Percentiles rank a stretch among this genome's conserved stretches.
Conservation (phyloP, 352 stramenopile genomes). For the Phytophthora brassicae region DNA sequence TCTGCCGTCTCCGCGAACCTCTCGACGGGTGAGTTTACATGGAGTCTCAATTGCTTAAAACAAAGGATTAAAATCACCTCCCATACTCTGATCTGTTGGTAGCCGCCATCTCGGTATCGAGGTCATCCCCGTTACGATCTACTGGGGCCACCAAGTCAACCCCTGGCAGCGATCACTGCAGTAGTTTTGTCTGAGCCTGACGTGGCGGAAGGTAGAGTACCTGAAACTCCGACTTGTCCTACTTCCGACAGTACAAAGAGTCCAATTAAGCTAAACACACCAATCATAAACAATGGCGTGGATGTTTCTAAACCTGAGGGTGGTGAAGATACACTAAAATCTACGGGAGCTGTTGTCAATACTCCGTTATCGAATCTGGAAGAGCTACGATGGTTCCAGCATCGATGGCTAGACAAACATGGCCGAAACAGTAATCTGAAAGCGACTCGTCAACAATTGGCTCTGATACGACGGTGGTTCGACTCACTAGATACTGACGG, state of each 20-base stretch:
- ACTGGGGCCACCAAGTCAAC: constrained; percentile 6
- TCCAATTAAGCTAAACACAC: too few relatives aligned
- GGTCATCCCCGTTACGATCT: constrained; percentile 36
- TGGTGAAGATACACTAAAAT: not conserved
- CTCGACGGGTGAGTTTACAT: constrained; percentile 44
- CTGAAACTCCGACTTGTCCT: not conserved
- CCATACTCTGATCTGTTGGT: constrained; percentile 1
- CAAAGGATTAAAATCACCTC: too few relatives aligned
- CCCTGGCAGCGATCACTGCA: not conserved
- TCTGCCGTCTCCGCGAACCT: constrained; percentile 18
- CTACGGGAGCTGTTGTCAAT: not conserved
- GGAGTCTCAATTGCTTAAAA: too few relatives aligned
- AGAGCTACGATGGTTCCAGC: constrained; percentile 74
- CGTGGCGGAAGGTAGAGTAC: not conserved
- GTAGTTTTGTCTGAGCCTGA: not conserved
- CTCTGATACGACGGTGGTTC: constrained; percentile 81
- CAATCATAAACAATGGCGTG: not conserved
- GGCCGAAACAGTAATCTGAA: constrained; percentile 76
- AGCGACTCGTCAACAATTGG: constrained; percentile 61
- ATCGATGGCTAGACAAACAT: constrained; percentile 77
- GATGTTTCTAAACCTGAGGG: not conserved
- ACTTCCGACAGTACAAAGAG: not conserved
- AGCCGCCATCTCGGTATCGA: constrained; percentile 52
- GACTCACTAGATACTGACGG: constrained; percentile 86
- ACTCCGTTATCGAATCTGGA: constrained; percentile 46